phyloP scores from a whole-genome alignment of 2,329 filamentous ascomycete species.

The Gremmenia infestans region DNA sequence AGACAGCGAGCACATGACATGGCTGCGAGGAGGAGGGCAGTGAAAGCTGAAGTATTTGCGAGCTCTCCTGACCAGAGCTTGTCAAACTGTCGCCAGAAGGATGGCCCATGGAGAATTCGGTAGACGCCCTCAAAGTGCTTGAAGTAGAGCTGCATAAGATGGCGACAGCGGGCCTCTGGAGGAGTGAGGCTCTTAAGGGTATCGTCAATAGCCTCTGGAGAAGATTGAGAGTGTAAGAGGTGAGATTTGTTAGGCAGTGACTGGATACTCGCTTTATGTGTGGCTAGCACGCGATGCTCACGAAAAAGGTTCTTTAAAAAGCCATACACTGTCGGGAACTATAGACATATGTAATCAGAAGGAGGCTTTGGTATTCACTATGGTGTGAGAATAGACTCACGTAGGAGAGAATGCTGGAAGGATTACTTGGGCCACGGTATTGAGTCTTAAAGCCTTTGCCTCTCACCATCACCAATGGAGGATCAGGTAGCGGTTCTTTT shows the following conservation, averaged over 20 bases:
- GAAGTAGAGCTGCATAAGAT: background rate
- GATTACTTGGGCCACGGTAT: slow-evolving; percentile 1
- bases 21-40: slow-evolving; percentile 19
- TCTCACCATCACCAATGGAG: background rate
- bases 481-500: background rate
- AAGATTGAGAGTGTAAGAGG: background rate
- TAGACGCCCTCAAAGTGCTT: background rate
- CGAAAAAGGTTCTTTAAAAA: background rate
- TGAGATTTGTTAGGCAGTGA: background rate
- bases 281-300: background rate
- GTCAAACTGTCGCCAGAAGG: slow-evolving; percentile 22
- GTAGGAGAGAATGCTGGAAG: background rate
- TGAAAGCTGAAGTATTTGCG: slow-evolving; percentile 11
- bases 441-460: slow-evolving; percentile 4
- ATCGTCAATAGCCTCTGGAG: background rate
- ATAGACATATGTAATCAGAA: background rate
- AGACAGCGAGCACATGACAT: slow-evolving; percentile 9
- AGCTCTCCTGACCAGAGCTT: slow-evolving; percentile 10
- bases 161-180: background rate
- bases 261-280: background rate
- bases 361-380: background rate
- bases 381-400: background rate
- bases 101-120: slow-evolving; percentile 22
- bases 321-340: slow-evolving; percentile 8
- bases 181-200: background rate